Evolutionary conservation across 345 rosid genomes (phyloP), one percentile per base, ranked within the genome.

Genomic region (Lepidium sativum): DNA sequence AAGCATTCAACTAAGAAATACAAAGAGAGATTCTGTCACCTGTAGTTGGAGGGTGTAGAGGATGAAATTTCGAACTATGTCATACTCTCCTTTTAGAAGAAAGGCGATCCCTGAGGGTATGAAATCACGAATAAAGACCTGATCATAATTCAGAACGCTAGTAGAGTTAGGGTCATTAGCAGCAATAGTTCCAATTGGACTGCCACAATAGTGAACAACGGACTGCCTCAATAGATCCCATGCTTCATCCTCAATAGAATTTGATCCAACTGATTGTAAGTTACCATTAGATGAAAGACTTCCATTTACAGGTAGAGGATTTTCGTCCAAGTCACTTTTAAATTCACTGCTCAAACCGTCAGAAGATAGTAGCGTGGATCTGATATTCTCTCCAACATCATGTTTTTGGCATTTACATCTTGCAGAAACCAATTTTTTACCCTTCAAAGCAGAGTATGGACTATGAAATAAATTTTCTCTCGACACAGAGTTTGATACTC

Each of bases 21-120:
- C 1, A 40, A 33, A 52, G 33, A 72, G 13, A 58, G 41, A 50
- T 42, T n/a, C n/a, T 2, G 38, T 59, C 77, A 92, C 98, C 97
- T 92, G 97, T 81, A 92, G 79, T 34, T 92, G 98, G 63, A 92
- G 92, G 18, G 97, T 92, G 75, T 92, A 82, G 50, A 92, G 95
- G 75, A 92, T 85, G 80, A 92, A 92, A 58, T 81, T 87, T 45
- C 89, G 81, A 3, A 92, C 92, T 63, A 92, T 92, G 65, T 87
- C 97, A 61, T 81, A 86, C 74, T 92, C 97, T 73, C 98, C 98
- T 71, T 87, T 92, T 60, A 92, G 77, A 51, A 92, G 96, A 71
- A 92, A 92, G 67, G 98, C 96, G 31, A 92, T 79, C 63, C 95
- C 96, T 0, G 97, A 89, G 15, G 98, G 97, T 56, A 91, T 81